A percentile compares a stretch with the other conserved stretches of the same genome.
These are phyloP conservation scores for Hydnomerulius pinastri DNA, from an alignment of 768 basidiomycete species.

Conservation along the genomic window DNA sequence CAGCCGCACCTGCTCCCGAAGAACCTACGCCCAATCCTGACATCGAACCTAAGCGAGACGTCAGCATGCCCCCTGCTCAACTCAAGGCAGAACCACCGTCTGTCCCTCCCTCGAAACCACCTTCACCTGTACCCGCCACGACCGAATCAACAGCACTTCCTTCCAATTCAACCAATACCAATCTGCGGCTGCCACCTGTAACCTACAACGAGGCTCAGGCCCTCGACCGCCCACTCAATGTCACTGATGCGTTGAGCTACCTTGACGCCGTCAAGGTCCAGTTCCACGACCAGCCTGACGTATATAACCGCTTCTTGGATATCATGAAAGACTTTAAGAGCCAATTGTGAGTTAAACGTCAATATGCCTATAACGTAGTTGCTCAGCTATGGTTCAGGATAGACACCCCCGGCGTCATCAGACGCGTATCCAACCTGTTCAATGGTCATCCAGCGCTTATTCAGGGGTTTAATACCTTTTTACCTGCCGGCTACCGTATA, in stretches of 20 bases:
- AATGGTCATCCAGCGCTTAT: slow-evolving; percentile 88
- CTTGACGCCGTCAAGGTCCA: slow-evolving; percentile 65
- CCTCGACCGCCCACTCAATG: slow-evolving; percentile 52
- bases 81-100: slow-evolving; percentile 10
- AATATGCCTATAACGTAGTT: not conserved
- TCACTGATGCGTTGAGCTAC: slow-evolving; percentile 62
- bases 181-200: slow-evolving; percentile 19
- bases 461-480: slow-evolving; percentile 97
- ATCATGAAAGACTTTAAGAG: slow-evolving; percentile 81
- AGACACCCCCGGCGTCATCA: slow-evolving; percentile 97
- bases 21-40: slow-evolving; percentile 5
- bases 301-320: slow-evolving; percentile 64
- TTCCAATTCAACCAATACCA: slow-evolving; percentile 4
- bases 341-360: slow-evolving; percentile 44
- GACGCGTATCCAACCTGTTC: slow-evolving; percentile 92
- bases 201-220: slow-evolving; percentile 27
- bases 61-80: slow-evolving; percentile 25
- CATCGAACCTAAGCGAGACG: slow-evolving; percentile 19
- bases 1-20: slow-evolving; percentile 11
- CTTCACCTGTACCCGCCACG: slow-evolving; percentile 14
- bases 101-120: slow-evolving; percentile 6
- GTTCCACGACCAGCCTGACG: slow-evolving; percentile 59
- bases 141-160: slow-evolving; percentile 10
- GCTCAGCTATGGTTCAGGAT: slow-evolving; percentile 54
- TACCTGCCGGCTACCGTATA: slow-evolving; percentile 93